A percentile compares a stretch with the other conserved stretches of the same genome.
phyloP scores from a whole-genome alignment of 495 filamentous ascomycete species.

The Polyplosphaeria fusca region DNA sequence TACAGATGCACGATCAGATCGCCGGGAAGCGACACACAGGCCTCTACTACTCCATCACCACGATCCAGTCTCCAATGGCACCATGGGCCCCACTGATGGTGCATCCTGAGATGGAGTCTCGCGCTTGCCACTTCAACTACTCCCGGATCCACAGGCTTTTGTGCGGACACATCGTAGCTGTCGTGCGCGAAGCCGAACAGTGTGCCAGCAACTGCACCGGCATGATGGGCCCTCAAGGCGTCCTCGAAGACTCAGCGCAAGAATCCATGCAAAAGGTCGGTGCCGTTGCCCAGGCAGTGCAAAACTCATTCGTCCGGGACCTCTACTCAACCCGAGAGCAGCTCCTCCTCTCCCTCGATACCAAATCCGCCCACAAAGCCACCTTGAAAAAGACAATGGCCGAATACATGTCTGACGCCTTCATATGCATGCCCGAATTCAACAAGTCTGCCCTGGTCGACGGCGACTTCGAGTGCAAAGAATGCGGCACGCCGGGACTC shows the following conservation, averaged over 20 bases:
- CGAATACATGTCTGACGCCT: background rate
- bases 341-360: too few relatives aligned
- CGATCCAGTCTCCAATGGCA: background rate
- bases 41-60: slow-evolving; percentile 11
- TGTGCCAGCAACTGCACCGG: slow-evolving; percentile 14
- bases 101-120: slow-evolving; percentile 12
- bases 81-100: slow-evolving; percentile 2
- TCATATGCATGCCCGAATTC: background rate
- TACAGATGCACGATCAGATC: background rate
- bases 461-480: background rate
- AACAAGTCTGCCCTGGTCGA: background rate
- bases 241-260: background rate
- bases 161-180: slow-evolving; percentile 16
- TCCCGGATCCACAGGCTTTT: slow-evolving; percentile 9
- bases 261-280: background rate
- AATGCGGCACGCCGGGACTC: background rate
- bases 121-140: background rate
- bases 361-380: background rate
- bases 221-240: background rate
- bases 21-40: background rate
- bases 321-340: too few relatives aligned
- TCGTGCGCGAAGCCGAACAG: slow-evolving; percentile 2
- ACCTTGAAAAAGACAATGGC: background rate
- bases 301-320: background rate
- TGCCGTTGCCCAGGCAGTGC: background rate